Base-by-base conservation (phyloP, 2,329 filamentous ascomycete genomes). In the Penicillium sp. region DNA sequence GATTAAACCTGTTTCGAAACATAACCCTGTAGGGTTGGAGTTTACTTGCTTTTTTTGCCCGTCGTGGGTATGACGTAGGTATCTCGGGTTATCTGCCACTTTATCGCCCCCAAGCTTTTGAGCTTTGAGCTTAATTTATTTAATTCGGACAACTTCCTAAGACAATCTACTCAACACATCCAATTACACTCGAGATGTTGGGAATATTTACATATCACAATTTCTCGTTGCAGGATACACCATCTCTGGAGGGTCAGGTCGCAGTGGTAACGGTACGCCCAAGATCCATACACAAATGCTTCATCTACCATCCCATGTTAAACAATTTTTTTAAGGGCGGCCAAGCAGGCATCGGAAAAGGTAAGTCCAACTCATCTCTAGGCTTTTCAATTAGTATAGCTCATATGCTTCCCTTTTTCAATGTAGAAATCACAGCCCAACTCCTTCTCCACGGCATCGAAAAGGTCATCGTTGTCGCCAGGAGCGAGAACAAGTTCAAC, bases 291-390 rank as follows among this genome's bases (percentile, higher is more conserved):
- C n/a, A 24, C 4, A 22, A 26, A 10, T 17, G 8, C 35, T 15
- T 33, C 28, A n/a, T 35, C 13, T 22, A 22, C 35, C 37, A 13
- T 50, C 19, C 30, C 15, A 22, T 38, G 19, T 24, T 42, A 28
- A 55, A 4, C 4, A 12, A 13, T 10, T 13, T 37, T n/a, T n/a
- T 40, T 19, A 15, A 69, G 61, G 73, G 73, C 59, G 72, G 72
- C 8, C 68, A 75, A 58, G 66, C 68, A 49, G 74, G 75, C 30
- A 72, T 75, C 38, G 75, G 73, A 50, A 67, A 70, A 65, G 68
- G 63, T 45, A 65, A 64, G 66, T 40, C 10, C 17, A 19, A 17
- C 3, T 13, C 17, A 24, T 24, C 10, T 53, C 12, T n/a, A 7
- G 9, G 4, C 15, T 24, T 24, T 13, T 6, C 30, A 26, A 13